Evolutionary conservation across 768 basidiomycete species (phyloP), one percentile per base, ranked within the genome.

Genomic region (Phanerochaete carnosa): DNA sequence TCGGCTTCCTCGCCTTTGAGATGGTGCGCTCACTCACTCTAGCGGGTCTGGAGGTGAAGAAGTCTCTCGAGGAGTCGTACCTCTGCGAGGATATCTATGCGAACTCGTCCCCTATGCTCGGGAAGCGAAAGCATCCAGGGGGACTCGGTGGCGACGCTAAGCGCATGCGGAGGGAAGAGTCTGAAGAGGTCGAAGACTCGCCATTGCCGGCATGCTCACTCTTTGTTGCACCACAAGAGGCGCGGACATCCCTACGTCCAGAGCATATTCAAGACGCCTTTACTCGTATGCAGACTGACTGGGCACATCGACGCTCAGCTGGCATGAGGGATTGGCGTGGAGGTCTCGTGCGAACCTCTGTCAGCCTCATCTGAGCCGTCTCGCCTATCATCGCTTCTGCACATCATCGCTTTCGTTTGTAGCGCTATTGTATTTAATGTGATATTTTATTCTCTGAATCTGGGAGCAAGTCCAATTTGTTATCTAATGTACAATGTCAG

Each of bases 1-100:
- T 98, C 67, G 95, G 95, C 26, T 98, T 98, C 76, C 85, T 98
- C 46, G 90, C 94, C 0, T 98, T 96, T 74, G 95, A 98, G 73
- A 95, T 96, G 88, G 95, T 98, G 30, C 88, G 95, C 54, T 92
- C 93, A 2, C 83, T 98, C 51, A 95, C 94, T 0, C 81, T 96
- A 45, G 92, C 91, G 1, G 95, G 93, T 1, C 82, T 95, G 37
- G 85, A 88, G 30, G 88, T 95, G 67, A 93, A 93, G 74, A 87
- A 84, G 65, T 81, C 88, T 2, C 77, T 92, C 37, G 90, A 91
- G 70, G 88, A 92, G 60, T 82, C 87, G 1, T 82, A 84, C 64
- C 74, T 88, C 9, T 79, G 82, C 2, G 90, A 89, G 54, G 85
- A 87, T 61, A 54, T 62, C 30, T 67, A 65, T 60, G 86, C 86